Evolutionary conservation across 345 rosid genomes (phyloP), one percentile per base, ranked within the genome.

Genomic region (Erucastrum elatum): DNA sequence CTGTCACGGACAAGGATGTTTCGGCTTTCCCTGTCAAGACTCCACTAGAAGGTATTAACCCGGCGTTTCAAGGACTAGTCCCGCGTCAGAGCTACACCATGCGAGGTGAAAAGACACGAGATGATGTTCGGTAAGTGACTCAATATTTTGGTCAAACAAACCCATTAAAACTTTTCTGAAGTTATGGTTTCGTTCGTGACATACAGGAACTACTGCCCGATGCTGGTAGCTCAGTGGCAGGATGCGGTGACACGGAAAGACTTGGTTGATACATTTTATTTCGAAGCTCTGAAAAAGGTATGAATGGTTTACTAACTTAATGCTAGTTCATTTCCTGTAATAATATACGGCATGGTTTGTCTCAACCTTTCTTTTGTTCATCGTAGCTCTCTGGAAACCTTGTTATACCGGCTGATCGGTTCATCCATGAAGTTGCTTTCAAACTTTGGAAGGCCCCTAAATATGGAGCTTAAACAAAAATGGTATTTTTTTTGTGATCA

Each of bases 391-490:
- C 90, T 34, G 93, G 90, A 55, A 91, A 85, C 80, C 91, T 93
- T 10, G 91, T 80, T 66, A 89, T 95, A 85, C 98, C 98, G 7
- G 99, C 88, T 27, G 98, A 95, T 74, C 85, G 99, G 82, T 85
- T 93, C 77, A 79, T 95, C 80, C 94, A 95, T n/a, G 99, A 95
- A 80, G 85, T 95, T 37, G 99, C 99, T 26, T 95, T 95, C 80
- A 95, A 95, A 84, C 93, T 90, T 17, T 95, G 98, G 99, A 93
- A 93, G 82, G 98, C 98, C 39, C 97, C 99, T n/a, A 95, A 93
- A 78, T 95, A 95, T 76, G 99, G 99, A 73, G 98, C 99, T 5
- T 95, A 44, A 64, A 84, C 26, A 29, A 0, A 53, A 46, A 60
- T 61, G 55, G 66, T 72, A 72, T 7, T 66, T 46, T 78, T 51